Percentiles rank a stretch among this genome's conserved stretches.
Conservation (phyloP, 148 eudicot genomes). For the Arbutus unedo region DNA sequence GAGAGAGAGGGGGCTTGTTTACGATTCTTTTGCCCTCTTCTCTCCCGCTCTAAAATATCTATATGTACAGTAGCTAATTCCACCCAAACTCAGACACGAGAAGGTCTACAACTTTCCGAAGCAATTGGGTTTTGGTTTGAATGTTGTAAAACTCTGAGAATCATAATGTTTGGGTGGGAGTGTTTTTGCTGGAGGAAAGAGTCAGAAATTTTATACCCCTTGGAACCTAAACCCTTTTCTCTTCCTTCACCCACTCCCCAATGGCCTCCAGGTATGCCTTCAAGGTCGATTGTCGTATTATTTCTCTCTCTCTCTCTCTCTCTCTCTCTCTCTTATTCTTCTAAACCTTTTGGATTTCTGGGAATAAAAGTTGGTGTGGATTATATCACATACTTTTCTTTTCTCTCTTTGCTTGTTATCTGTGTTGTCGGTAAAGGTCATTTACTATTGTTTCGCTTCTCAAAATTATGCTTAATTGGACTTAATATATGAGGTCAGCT, state of each 20-base stretch:
- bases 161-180: constrained; percentile 24
- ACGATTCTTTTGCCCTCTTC: neutral
- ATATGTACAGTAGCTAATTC: neutral
- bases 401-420: neutral
- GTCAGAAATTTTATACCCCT: neutral
- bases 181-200: constrained; percentile 23
- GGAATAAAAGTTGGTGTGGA: neutral
- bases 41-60: neutral
- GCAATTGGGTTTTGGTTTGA: neutral
- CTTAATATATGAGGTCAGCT: neutral
- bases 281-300: neutral
- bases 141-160: neutral
- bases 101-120: neutral
- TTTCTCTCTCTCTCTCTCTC: no score
- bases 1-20: neutral
- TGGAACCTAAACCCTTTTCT: constrained; percentile 20
- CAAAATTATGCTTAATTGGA: neutral
- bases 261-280: constrained; percentile 27
- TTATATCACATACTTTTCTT: neutral
- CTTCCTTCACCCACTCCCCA: constrained; percentile 28
- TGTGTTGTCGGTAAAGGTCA: neutral
- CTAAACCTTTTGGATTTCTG: neutral
- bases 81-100: neutral
- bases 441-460: neutral
- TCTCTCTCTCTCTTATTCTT: neutral